Base-by-base conservation (phyloP, 176 grass and related monocot genomes). In the Secale cereale region DNA sequence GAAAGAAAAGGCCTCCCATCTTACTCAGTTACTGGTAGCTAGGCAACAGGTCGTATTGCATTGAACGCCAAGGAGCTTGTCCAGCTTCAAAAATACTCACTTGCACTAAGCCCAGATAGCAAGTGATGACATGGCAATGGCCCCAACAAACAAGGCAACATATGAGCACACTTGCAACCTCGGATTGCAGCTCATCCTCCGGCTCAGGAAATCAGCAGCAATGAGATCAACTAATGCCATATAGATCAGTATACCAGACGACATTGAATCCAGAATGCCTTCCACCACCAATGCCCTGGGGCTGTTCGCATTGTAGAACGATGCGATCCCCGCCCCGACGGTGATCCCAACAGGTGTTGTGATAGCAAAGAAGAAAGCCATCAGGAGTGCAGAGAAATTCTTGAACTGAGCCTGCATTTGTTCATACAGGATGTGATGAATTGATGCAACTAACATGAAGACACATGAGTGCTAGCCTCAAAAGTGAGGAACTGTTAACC, bases 171-270 rank as follows among this genome's bases (percentile, higher is more conserved):
- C 77, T 74, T 91, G 92, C 26, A 91, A 70, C 46, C 85, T 69
- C 8, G 35, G 63, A 19, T 82, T 91, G 85, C 76, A 89, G 75
- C 84, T 94, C 90, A 88, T 89, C 78, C 56, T 92, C 56, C 87
- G 84, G 81, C 82, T 89, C 20, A 93, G 82, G 35, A 97, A 97
- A 86, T 97, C 90, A 20, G 88, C 89, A 56, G 92, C 89, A 66
- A 97, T 91, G 50, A 97, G 88, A 84, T 93, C 88, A 13, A 97
- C 89, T 59, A 97, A 64, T 11, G 95, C 91, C 90, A 91, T 93
- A 35, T 97, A 94, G 80, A 97, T 94, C 41, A 97, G 81, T 72
- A 97, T 97, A 60, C 95, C 95, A 12, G 95, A 91, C 0, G 95
- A 93, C n/a, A 86, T 88, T 3, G 91, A 89, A 72, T 97, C 91